Evolutionary conservation across 2,329 filamentous ascomycete genomes (phyloP), one percentile per base, ranked within the genome.

Genomic region (Phaeoacremonium minimum): DNA sequence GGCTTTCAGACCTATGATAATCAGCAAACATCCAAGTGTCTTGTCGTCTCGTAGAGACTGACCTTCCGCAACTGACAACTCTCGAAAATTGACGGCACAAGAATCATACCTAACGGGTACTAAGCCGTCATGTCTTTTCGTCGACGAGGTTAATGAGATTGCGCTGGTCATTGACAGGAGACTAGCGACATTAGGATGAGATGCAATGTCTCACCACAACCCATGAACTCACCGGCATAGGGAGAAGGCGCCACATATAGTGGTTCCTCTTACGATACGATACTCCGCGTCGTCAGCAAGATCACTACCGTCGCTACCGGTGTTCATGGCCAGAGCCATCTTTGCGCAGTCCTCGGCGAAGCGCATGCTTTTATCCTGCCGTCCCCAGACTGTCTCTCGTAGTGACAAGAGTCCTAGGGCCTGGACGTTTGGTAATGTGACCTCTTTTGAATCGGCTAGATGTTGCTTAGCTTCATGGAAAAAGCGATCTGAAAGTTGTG

Each of bases 401-500:
- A 50, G 31, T 3, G 47, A 43, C 12, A 51, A 33, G 6, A 51
- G 32, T 3, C 39, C 45, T 7, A 49, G 30, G 6, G 49, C 46
- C 19, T 51, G 49, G 9, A 50, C 44, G 15, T 34, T 43, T 2
- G 49, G 42, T 5, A 51, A 33, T 30, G 35, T 43, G 14, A 37
- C 37, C 5, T 26, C 18, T 18, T 49, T 44, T 7, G 16, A 18
- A 4, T 33, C 29, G 4, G 50, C 32, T 6, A 51, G 31, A 17
- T 37, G 34, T 30, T 43, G 47, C 26, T n/a, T n/a, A n/a, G 49
- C 44, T 18, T 51, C 46, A 2, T 37, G 40, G 3, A 50, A 16
- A 29, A 51, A 51, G 6, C 45, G 44, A 15, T 47, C 45, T 4
- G 42, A 43, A 9, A 46, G 41, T n/a, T n/a, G n/a, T n/a, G n/a